Conservation (phyloP, 139 green algal species). For the Micractinium conductrix region DNA sequence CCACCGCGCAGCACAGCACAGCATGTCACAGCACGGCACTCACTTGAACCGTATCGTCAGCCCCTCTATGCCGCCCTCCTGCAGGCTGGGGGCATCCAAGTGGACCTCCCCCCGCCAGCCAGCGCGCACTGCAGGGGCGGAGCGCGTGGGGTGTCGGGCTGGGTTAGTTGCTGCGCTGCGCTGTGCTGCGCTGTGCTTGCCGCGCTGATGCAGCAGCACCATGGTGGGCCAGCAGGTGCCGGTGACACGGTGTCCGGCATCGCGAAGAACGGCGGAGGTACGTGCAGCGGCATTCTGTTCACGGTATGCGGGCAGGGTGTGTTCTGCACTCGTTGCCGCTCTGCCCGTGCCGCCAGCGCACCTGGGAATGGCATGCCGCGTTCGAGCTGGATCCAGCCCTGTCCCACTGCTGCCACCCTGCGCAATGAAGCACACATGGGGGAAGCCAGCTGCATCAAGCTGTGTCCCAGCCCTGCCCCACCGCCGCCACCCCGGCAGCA, state of each 20-base stretch:
- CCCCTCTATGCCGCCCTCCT: not conserved
- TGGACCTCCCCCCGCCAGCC: not conserved
- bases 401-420: not conserved
- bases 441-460: not conserved
- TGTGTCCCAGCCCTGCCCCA: not conserved
- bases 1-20: too few relatives aligned
- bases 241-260: too few relatives aligned
- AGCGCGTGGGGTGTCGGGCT: too few relatives aligned
- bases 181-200: too few relatives aligned
- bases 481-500: not conserved
- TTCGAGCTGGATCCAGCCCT: not conserved
- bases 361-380: not conserved
- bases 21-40: not conserved
- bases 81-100: not conserved
- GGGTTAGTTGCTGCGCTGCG: too few relatives aligned
- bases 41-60: conserved; percentile 1
- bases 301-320: too few relatives aligned
- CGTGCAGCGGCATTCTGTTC: too few relatives aligned
- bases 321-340: too few relatives aligned
- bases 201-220: too few relatives aligned
- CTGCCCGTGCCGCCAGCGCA: not conserved
- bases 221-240: not conserved
- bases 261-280: too few relatives aligned
- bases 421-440: too few relatives aligned
- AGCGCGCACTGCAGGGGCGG: not conserved